Evolutionary conservation across 805 yeast genomes (phyloP), one percentile per base, ranked within the genome.

Genomic region (Spencermartinsiella europaea): DNA sequence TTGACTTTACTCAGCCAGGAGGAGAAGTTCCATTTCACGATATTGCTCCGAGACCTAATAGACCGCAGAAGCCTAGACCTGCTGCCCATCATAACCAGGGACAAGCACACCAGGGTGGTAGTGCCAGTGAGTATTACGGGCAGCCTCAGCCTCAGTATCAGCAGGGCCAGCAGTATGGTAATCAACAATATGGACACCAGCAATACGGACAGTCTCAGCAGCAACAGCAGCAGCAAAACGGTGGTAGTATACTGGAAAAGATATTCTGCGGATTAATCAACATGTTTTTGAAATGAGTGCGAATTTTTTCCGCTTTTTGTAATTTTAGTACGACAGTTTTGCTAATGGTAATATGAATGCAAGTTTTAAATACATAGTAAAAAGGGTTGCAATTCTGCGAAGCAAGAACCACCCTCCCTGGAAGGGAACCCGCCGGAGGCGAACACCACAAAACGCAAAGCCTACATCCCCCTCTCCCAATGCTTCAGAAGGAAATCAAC

Each of bases 401-500:
- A n/a, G n/a, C n/a, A 16, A 15, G n/a, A 21, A 20, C n/a, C n/a
- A n/a, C n/a, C n/a, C n/a, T n/a, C n/a, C n/a, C n/a, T n/a, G n/a
- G n/a, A n/a, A n/a, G n/a, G n/a, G n/a, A n/a, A n/a, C n/a, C n/a
- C n/a, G n/a, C n/a, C n/a, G n/a, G n/a, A n/a, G n/a, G n/a, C n/a
- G n/a, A 37, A 37, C 15, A 37, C n/a, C 21, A 28, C 20, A 15
- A 34, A 15, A 28, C 14, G 21, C 14, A 31, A 20, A 37, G 21
- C 8, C 15, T 38, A 37, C 14, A 43, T 22, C 15, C 38, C 46
- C 12, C 34, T 36, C n/a, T 51, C 46, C 46, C 48, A 44, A 56
- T 85, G 81, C 55, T 76, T 77, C 52, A 79, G 79, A 48, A 90
- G 64, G 61, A 85, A 91, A 37, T 89, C 95, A 3, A 81, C 83